phyloP scores from a whole-genome alignment of 176 grass and related monocot genomes.

The Aegilops sharonensis region DNA sequence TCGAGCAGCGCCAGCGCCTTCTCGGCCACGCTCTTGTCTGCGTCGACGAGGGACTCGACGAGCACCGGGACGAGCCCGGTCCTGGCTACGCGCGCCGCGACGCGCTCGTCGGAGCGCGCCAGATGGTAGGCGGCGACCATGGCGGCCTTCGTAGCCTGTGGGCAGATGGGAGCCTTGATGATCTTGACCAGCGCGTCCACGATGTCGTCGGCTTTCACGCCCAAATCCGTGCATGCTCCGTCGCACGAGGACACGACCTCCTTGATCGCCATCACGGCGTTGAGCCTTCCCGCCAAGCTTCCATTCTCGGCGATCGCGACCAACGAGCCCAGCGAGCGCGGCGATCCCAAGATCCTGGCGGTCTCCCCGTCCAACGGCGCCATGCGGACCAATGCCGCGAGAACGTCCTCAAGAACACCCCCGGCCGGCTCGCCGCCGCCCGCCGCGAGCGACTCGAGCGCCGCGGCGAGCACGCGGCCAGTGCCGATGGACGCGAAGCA shows the following conservation, averaged over 20 bases:
- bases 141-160: constrained; percentile 67
- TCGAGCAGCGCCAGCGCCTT: constrained; percentile 76
- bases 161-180: constrained; percentile 68
- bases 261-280: constrained; percentile 64
- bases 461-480: constrained; percentile 41
- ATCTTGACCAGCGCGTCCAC: constrained; percentile 52
- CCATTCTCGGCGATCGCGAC: constrained; percentile 51
- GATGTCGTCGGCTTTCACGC: constrained; percentile 41
- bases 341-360: constrained; percentile 19
- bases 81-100: constrained; percentile 27
- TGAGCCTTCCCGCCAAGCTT: constrained; percentile 52
- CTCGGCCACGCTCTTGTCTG: constrained; percentile 79
- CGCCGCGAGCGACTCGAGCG: constrained; percentile 41
- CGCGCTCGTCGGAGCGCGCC: constrained; percentile 35
- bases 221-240: not conserved
- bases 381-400: constrained; percentile 65
- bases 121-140: constrained; percentile 63
- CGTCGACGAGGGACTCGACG: constrained; percentile 60
- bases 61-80: constrained; percentile 50
- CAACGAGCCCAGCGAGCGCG: constrained; percentile 28
- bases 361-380: constrained; percentile 60
- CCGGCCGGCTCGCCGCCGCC: not conserved
- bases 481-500: constrained; percentile 54
- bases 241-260: constrained; percentile 39
- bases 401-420: constrained; percentile 36